Evolutionary conservation across 345 rosid species (phyloP).

Genomic region (Geranium rotundifolium): DNA sequence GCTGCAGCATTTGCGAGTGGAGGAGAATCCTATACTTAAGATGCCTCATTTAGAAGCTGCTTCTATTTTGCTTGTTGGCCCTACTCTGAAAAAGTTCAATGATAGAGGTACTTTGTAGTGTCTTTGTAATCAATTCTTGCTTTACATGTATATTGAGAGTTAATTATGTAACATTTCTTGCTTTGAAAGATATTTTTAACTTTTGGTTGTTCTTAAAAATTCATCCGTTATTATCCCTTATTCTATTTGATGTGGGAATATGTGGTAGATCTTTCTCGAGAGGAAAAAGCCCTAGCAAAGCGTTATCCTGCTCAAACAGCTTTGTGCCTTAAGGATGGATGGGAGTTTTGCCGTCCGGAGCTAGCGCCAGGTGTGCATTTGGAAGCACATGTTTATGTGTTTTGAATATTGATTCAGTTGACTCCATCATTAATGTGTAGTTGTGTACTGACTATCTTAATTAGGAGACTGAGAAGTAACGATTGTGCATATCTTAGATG

Average conservation of each 20-base stretch:
- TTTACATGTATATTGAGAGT: neutral
- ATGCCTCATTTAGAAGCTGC: constrained; percentile 96
- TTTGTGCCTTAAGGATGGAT: constrained; percentile 87
- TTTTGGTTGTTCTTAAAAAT: neutral
- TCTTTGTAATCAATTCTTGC: neutral
- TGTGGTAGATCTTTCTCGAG: constrained; percentile 72
- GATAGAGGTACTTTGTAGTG: constrained; percentile 62
- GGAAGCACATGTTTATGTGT: constrained; percentile 2
- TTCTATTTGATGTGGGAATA: constrained; percentile 10
- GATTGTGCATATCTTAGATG: neutral
- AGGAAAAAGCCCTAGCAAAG: constrained; percentile 69
- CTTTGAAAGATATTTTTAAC: neutral
- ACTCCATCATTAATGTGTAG: neutral
- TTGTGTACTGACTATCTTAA: neutral
- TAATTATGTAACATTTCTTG: constrained; percentile 5
- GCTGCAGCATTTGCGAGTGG: constrained; percentile 86
- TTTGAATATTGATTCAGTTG: neutral
- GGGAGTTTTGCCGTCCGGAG: constrained; percentile 89
- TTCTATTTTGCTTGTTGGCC: constrained; percentile 84
- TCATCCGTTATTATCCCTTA: constrained; percentile 1
- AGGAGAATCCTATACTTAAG: constrained; percentile 93
- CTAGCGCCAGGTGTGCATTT: constrained; percentile 61
- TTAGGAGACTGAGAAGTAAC: neutral
- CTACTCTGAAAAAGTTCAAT: constrained; percentile 88
- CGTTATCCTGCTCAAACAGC: constrained; percentile 79